Percentiles rank a stretch among this genome's conserved stretches.
phyloP scores from a whole-genome alignment of 257 asterid genomes.

The Penstemon barbatus region DNA sequence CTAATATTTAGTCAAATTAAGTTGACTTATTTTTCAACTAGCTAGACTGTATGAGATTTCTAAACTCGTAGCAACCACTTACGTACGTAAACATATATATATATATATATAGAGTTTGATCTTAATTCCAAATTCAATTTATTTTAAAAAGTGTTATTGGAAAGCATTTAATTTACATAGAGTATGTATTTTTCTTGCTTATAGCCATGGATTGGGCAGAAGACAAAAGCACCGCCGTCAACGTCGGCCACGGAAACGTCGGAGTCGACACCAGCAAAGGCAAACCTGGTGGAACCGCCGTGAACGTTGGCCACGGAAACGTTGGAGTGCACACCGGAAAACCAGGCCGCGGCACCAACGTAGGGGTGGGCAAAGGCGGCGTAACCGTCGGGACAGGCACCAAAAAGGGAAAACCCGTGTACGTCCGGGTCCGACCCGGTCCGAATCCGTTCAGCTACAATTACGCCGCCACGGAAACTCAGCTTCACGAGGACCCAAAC shows the following conservation, averaged over 20 bases:
- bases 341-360: constrained; percentile 42
- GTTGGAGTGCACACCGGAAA: constrained; percentile 48
- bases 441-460: constrained; percentile 37
- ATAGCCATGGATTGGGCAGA: constrained; percentile 48
- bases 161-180: too few relatives aligned
- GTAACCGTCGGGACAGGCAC: constrained; percentile 43
- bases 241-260: constrained; percentile 30
- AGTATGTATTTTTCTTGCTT: background rate
- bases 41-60: too few relatives aligned
- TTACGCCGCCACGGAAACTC: constrained; percentile 68
- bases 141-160: too few relatives aligned
- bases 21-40: too few relatives aligned
- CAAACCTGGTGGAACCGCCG: constrained; percentile 45
- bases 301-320: constrained; percentile 53
- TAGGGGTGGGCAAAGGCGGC: constrained; percentile 54
- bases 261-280: constrained; percentile 28
- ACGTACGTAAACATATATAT: too few relatives aligned
- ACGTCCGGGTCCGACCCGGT: constrained; percentile 44
- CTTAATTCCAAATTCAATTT: too few relatives aligned
- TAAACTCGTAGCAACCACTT: background rate
- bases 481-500: constrained; percentile 58
- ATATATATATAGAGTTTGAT: too few relatives aligned
- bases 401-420: constrained; percentile 49
- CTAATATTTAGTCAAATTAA: too few relatives aligned
- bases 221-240: constrained; percentile 42